phyloP scores from a whole-genome alignment of 805 yeast genomes.

The Yamadazyma nakazawae region DNA sequence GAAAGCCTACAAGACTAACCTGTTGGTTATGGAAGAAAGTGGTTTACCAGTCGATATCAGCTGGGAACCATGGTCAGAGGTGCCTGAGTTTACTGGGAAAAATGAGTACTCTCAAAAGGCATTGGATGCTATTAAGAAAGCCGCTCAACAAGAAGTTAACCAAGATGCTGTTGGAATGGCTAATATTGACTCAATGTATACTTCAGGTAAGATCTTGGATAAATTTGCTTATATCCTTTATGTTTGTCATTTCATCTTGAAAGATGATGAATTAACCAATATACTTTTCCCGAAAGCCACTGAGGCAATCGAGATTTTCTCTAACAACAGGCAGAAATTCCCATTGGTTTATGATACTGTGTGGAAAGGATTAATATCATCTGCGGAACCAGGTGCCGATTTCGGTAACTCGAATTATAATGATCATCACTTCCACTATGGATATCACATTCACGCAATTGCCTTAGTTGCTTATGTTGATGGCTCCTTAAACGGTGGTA shows the following conservation, averaged over 20 bases:
- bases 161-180: constrained; percentile 56
- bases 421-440: constrained; percentile 35
- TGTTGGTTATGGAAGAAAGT: constrained; percentile 39
- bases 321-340: constrained; percentile 45
- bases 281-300: constrained; percentile 57
- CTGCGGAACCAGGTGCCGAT: constrained; percentile 22
- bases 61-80: constrained; percentile 58
- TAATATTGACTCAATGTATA: constrained; percentile 83
- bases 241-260: constrained; percentile 62
- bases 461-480: constrained; percentile 62
- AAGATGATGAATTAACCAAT: constrained; percentile 51
- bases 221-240: constrained; percentile 87
- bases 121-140: constrained; percentile 37
- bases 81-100: constrained; percentile 28
- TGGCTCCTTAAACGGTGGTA: constrained; percentile 16
- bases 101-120: constrained; percentile 27
- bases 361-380: constrained; percentile 26
- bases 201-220: constrained; percentile 82
- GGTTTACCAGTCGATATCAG: constrained; percentile 39
- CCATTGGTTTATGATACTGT: constrained; percentile 29
- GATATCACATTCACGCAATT: constrained; percentile 66
- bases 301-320: constrained; percentile 65
- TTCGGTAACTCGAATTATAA: constrained; percentile 29
- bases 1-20: constrained; percentile 41
- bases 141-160: constrained; percentile 51